Percentiles rank a stretch among this genome's conserved stretches.
phyloP scores from a whole-genome alignment of 352 stramenopile species.

The Phytophthora meadii region DNA sequence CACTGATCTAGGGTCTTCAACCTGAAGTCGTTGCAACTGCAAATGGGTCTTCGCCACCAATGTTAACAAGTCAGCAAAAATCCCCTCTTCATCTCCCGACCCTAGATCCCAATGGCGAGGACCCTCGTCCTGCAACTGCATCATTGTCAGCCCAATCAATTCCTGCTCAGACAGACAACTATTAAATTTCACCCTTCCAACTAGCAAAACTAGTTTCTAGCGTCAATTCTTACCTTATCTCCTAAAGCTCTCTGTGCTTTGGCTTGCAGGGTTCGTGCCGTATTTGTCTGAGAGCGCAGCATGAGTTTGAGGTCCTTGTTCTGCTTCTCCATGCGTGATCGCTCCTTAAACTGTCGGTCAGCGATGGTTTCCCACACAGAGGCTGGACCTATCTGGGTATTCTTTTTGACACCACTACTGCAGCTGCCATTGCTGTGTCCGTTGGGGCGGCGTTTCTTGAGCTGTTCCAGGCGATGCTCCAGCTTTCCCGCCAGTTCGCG shows the following conservation, averaged over 20 bases:
- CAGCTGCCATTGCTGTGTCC: neutral
- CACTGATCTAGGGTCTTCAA: constrained; percentile 24
- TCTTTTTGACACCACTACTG: neutral
- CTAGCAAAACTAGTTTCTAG: neutral
- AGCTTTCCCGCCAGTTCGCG: constrained; percentile 42
- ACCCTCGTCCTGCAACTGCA: constrained; percentile 17
- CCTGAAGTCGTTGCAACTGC: constrained; percentile 21
- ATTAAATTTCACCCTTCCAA: neutral
- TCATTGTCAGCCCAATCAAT: constrained; percentile 15
- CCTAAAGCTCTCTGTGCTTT: constrained; percentile 16
- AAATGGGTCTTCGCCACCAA: constrained; percentile 23
- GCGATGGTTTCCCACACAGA: constrained; percentile 37
- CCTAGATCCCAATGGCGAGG: constrained; percentile 22
- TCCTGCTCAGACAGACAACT: constrained; percentile 25
- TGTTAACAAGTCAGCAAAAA: constrained; percentile 37
- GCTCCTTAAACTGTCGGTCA: constrained; percentile 38
- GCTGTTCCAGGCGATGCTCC: constrained; percentile 33
- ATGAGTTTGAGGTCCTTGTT: constrained; percentile 44
- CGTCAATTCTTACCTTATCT: constrained; percentile 13
- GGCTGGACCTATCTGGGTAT: neutral
- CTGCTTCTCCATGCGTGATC: constrained; percentile 29
- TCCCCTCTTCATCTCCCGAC: constrained; percentile 24
- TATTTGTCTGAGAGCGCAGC: constrained; percentile 21
- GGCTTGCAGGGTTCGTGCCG: constrained; percentile 6
- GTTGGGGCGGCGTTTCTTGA: constrained; percentile 28